These are phyloP conservation scores for Mycena rebaudengoi DNA, from an alignment of 768 basidiomycete species.

Conservation along the genomic window DNA sequence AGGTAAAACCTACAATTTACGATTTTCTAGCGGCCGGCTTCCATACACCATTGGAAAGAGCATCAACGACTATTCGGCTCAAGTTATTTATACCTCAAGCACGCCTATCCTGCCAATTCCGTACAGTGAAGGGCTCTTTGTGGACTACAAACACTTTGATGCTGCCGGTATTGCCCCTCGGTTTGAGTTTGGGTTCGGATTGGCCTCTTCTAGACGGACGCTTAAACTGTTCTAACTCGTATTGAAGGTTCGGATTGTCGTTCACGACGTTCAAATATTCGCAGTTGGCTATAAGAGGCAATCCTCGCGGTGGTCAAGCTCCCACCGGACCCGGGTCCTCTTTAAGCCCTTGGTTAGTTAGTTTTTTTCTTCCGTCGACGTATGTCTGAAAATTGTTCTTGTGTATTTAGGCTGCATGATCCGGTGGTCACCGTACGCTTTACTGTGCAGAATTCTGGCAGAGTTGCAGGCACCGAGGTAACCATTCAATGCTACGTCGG, in stretches of 20 bases:
- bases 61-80: conserved; percentile 64
- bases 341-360: conserved; percentile 62
- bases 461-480: conserved; percentile 63
- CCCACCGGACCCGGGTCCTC: conserved; percentile 58
- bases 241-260: too few relatives aligned
- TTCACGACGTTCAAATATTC: conserved; percentile 67
- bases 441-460: conserved; percentile 60
- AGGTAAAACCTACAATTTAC: background rate
- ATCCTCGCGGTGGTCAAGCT: conserved; percentile 49
- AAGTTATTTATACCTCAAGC: conserved; percentile 50
- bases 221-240: too few relatives aligned
- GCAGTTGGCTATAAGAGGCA: conserved; percentile 47
- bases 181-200: conserved; percentile 60
- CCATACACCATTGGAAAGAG: conserved; percentile 65
- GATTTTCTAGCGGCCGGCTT: conserved; percentile 46
- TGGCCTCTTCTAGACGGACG: too few relatives aligned
- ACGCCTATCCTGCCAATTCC: conserved; percentile 54
- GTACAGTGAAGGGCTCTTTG: conserved; percentile 65
- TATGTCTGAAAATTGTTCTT: too few relatives aligned
- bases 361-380: too few relatives aligned
- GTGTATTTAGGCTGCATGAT: conserved; percentile 62
- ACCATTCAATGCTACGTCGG: background rate
- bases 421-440: conserved; percentile 60
- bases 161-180: conserved; percentile 51
- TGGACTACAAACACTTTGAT: conserved; percentile 67